phyloP scores from a whole-genome alignment of 2,329 filamentous ascomycete species.

The Sporothrix schenckii region DNA sequence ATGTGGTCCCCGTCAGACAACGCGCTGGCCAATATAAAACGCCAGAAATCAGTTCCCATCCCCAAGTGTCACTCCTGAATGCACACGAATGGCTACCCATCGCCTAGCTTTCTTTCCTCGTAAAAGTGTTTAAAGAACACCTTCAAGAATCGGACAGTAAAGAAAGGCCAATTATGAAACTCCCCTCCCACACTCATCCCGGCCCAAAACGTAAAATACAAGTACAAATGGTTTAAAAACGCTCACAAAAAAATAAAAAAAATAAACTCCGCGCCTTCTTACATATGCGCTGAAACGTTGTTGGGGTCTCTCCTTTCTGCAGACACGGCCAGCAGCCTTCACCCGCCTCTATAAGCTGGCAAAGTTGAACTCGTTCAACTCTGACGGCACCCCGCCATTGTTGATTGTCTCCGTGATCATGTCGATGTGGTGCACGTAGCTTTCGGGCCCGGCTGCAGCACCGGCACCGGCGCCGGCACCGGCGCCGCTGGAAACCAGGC shows the following conservation, averaged over 20 bases:
- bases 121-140: background rate
- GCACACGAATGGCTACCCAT: background rate
- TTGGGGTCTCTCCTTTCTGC: background rate
- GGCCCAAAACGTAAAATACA: too few species aligned
- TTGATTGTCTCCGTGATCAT: constrained; percentile 48
- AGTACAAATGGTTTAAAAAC: too few species aligned
- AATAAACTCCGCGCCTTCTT: background rate
- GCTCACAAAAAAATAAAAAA: background rate
- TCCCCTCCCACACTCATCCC: too few species aligned
- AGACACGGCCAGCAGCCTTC: background rate
- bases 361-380: constrained; percentile 32
- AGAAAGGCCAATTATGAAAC: background rate
- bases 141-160: too few species aligned
- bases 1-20: background rate
- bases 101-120: background rate
- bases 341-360: background rate
- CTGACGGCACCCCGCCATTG: constrained; percentile 19
- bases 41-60: constrained; percentile 3
- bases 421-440: constrained; percentile 52
- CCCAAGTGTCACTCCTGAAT: constrained; percentile 14
- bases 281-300: background rate
- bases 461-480: background rate
- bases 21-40: background rate
- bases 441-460: constrained; percentile 31
- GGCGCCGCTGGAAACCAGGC: background rate